phyloP scores from a whole-genome alignment of 2,329 filamentous ascomycete genomes.

The Diaporthe australafricana region DNA sequence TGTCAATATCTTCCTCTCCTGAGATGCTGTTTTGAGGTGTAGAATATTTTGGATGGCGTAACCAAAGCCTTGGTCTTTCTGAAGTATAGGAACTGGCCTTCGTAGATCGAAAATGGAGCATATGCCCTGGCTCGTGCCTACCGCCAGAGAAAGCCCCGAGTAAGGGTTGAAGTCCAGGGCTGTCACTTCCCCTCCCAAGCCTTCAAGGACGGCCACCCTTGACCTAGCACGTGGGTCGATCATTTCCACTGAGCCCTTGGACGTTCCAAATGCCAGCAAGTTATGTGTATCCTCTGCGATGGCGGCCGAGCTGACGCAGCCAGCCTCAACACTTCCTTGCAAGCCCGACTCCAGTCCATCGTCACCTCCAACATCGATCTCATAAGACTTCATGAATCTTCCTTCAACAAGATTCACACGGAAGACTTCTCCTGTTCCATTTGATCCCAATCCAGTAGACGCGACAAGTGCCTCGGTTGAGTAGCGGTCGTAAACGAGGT shows the following conservation, averaged over 20 bases:
- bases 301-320: conserved; percentile 87
- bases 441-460: conserved; percentile 85
- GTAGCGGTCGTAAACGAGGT: conserved; percentile 84
- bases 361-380: conserved; percentile 89
- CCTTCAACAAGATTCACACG: conserved; percentile 91
- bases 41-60: conserved; percentile 89
- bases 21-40: conserved; percentile 76
- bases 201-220: conserved; percentile 80
- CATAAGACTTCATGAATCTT: conserved; percentile 93
- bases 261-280: conserved; percentile 91
- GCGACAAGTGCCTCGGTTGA: conserved; percentile 89
- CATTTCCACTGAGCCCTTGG: conserved; percentile 94
- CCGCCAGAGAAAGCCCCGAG: conserved; percentile 85
- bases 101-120: conserved; percentile 93
- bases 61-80: conserved; percentile 96
- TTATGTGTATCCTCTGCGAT: conserved; percentile 92
- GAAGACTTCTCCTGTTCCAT: conserved; percentile 92
- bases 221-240: conserved; percentile 92
- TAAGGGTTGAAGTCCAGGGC: conserved; percentile 83
- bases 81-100: conserved; percentile 84
- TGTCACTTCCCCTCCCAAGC: conserved; percentile 80
- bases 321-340: conserved; percentile 87
- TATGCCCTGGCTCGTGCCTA: conserved; percentile 88
- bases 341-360: conserved; percentile 79
- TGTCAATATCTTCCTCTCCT: conserved; percentile 89